A percentile compares a stretch with the other conserved stretches of the same genome.
These are phyloP conservation scores for Didymella segeticola DNA, from an alignment of 2,329 filamentous ascomycete species.

Conservation along the genomic window DNA sequence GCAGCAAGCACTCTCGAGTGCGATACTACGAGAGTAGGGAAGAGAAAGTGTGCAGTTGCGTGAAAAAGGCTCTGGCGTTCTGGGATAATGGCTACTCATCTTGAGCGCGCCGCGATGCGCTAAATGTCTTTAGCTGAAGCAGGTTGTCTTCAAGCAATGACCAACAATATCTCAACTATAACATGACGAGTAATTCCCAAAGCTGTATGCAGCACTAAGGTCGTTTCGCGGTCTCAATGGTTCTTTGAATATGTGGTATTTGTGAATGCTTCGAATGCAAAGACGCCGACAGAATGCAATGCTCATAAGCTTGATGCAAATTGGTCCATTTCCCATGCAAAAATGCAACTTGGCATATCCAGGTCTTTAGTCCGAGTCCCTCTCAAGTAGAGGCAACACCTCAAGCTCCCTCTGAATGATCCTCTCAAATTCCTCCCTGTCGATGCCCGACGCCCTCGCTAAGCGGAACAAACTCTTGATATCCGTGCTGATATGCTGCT, in stretches of 20 bases:
- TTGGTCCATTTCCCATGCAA: not conserved
- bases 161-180: not conserved
- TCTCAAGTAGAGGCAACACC: conserved; percentile 72
- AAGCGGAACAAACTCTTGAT: conserved; percentile 79
- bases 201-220: too few species aligned
- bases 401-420: conserved; percentile 76
- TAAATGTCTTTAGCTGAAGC: not conserved
- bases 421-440: conserved; percentile 75
- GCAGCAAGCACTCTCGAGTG: not conserved
- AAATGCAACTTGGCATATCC: not conserved
- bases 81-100: not conserved
- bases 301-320: not conserved
- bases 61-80: not conserved
- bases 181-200: too few species aligned
- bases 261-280: not conserved
- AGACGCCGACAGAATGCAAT: conserved; percentile 5
- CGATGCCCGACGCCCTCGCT: conserved; percentile 73
- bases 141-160: not conserved
- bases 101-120: too few species aligned
- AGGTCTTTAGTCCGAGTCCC: conserved; percentile 44
- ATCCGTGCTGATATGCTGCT: conserved; percentile 78
- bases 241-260: not conserved
- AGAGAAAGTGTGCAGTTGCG: not conserved
- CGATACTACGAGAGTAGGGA: not conserved
- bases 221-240: too few species aligned